These are phyloP conservation scores for Colletotrichum echinochloae DNA, from an alignment of 2,329 filamentous ascomycete species.

Conservation along the genomic window DNA sequence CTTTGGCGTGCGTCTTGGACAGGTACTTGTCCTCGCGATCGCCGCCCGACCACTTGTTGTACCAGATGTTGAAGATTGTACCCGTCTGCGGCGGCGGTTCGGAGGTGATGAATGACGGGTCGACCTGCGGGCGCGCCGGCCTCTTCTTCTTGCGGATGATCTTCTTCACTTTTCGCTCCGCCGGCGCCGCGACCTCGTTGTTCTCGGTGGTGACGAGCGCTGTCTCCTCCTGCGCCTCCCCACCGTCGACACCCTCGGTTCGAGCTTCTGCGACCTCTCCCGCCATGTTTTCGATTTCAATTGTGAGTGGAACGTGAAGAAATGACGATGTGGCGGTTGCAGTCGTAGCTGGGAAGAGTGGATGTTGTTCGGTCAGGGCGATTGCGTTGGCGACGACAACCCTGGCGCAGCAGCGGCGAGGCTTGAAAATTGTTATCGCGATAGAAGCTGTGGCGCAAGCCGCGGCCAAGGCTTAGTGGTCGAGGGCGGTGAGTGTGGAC, in stretches of 20 bases:
- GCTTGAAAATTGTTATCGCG: constrained; percentile 34
- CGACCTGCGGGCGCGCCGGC: constrained; percentile 91
- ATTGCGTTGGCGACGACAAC: constrained; percentile 15
- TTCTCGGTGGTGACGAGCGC: constrained; percentile 50
- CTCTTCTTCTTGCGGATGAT: constrained; percentile 91
- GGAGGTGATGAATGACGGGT: constrained; percentile 83
- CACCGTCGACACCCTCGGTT: constrained; percentile 13
- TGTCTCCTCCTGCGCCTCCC: constrained; percentile 38
- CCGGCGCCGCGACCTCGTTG: constrained; percentile 60
- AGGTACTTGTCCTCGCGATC: constrained; percentile 93
- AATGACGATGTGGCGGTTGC: neutral
- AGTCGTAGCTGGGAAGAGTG: neutral
- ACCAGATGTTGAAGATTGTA: constrained; percentile 98
- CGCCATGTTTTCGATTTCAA: constrained; percentile 28
- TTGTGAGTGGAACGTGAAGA: neutral
- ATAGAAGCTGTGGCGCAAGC: constrained; percentile 36
- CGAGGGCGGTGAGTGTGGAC: constrained; percentile 23
- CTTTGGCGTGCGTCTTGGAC: constrained; percentile 83
- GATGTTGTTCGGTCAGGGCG: constrained; percentile 7
- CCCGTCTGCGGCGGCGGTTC: constrained; percentile 93
- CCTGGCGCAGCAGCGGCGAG: constrained; percentile 5
- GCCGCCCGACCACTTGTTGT: constrained; percentile 97
- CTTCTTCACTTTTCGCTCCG: constrained; percentile 81
- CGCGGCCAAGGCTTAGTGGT: constrained; percentile 1
- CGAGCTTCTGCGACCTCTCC: constrained; percentile 25